These are phyloP conservation scores for Fraxinus pennsylvanica DNA, from an alignment of 257 asterid species.

Conservation along the genomic window DNA sequence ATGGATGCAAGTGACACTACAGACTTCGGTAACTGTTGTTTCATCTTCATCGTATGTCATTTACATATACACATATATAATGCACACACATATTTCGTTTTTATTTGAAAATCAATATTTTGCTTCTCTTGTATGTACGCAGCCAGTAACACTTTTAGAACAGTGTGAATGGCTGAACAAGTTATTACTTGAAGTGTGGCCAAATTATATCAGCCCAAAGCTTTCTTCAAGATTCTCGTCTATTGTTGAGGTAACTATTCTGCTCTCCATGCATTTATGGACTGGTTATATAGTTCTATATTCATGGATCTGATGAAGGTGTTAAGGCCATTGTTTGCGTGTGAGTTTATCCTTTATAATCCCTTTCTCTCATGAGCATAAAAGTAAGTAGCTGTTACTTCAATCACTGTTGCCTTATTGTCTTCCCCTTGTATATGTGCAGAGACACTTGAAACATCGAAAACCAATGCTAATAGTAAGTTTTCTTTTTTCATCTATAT, in stretches of 20 bases:
- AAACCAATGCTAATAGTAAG: conserved; percentile 86
- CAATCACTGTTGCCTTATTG: conserved; percentile 4
- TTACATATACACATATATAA: too few species aligned
- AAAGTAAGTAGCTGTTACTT: conserved; percentile 3
- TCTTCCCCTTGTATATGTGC: conserved; percentile 37
- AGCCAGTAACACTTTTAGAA: conserved; percentile 87
- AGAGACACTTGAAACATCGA: conserved; percentile 90
- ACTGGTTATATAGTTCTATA: not conserved
- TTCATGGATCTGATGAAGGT: too few species aligned
- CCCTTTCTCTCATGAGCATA: not conserved
- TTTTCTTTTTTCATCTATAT: conserved; percentile 22
- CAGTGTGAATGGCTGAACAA: conserved; percentile 98
- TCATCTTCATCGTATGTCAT: conserved; percentile 8
- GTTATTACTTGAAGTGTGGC: conserved; percentile 78
- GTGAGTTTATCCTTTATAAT: too few species aligned
- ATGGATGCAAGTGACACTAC: conserved; percentile 79
- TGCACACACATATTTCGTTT: too few species aligned
- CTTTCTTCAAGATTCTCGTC: conserved; percentile 83
- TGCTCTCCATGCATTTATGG: conserved; percentile 13
- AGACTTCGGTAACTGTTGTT: conserved; percentile 53
- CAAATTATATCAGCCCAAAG: conserved; percentile 66
- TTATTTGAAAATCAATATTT: conserved; percentile 2
- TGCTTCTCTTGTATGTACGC: conserved; percentile 26
- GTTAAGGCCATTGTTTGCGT: too few species aligned
- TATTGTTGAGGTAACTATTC: conserved; percentile 72